A percentile compares a stretch with the other conserved stretches of the same genome.
Evolutionary conservation across 306 rosid species (phyloP).

Genomic region (Vigna hirtella): DNA sequence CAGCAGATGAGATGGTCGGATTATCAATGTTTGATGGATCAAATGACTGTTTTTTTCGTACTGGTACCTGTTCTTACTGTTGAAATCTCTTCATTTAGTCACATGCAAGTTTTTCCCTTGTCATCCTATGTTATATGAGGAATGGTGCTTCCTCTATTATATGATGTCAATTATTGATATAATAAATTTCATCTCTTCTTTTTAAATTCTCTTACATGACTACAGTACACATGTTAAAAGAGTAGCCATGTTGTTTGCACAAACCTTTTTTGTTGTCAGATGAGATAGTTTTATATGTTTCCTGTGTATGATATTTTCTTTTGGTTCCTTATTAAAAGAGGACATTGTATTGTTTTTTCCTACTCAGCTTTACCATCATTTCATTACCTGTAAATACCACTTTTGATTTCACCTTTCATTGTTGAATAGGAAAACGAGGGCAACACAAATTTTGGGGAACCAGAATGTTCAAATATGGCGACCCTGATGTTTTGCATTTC

Average conservation of each 20-base stretch:
- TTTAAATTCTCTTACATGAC: not conserved
- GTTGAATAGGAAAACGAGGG: slow-evolving; percentile 84
- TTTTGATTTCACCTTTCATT: slow-evolving; percentile 43
- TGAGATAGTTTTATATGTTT: slow-evolving; percentile 7
- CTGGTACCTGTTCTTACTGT: slow-evolving; percentile 64
- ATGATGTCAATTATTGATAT: slow-evolving; percentile 30
- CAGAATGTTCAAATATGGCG: slow-evolving; percentile 90
- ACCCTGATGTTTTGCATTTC: slow-evolving; percentile 86
- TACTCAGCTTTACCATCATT: slow-evolving; percentile 21
- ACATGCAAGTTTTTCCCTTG: slow-evolving; percentile 22
- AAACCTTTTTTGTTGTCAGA: not conserved
- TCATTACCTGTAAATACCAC: not conserved
- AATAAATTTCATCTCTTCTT: slow-evolving; percentile 11
- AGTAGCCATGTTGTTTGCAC: not conserved
- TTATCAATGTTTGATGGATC: slow-evolving; percentile 91
- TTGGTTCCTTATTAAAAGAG: slow-evolving; percentile 7
- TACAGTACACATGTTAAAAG: slow-evolving; percentile 5
- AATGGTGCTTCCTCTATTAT: slow-evolving; percentile 11
- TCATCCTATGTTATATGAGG: slow-evolving; percentile 19
- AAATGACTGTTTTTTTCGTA: slow-evolving; percentile 88
- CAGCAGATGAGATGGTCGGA: slow-evolving; percentile 99
- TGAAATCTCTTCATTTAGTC: slow-evolving; percentile 38
- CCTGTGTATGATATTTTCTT: slow-evolving; percentile 3
- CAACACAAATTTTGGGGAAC: slow-evolving; percentile 97
- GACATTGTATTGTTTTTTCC: slow-evolving; percentile 13